These are phyloP conservation scores for Fusarium albidum DNA, from an alignment of 2,329 filamentous ascomycete species.

Conservation along the genomic window DNA sequence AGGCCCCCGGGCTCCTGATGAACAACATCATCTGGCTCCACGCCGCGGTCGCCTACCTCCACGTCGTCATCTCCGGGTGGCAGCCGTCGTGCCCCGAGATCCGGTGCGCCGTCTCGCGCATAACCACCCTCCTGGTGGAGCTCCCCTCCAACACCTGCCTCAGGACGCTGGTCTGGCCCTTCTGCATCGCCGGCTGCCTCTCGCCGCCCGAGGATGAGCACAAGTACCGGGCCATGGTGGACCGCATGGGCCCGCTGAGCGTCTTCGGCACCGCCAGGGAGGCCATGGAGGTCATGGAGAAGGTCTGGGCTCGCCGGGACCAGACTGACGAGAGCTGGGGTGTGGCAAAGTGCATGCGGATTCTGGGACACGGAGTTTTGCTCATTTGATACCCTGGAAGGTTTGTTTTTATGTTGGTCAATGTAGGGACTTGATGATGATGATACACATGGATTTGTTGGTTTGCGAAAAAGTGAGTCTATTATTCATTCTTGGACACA, in stretches of 20 bases:
- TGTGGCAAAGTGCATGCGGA: conserved; percentile 52
- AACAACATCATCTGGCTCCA: conserved; percentile 57
- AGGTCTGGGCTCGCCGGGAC: conserved; percentile 52
- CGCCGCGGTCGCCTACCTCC: conserved; percentile 56
- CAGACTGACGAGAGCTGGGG: conserved; percentile 55
- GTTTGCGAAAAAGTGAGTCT: neutral
- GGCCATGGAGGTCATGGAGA: conserved; percentile 55
- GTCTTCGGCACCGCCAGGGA: conserved; percentile 56
- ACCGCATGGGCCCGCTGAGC: conserved; percentile 51
- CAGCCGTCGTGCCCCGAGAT: conserved; percentile 56
- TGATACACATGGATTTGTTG: too few species aligned
- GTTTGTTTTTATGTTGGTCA: neutral
- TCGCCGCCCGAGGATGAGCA: conserved; percentile 50
- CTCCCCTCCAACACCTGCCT: conserved; percentile 44
- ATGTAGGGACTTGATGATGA: neutral
- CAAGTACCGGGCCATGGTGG: conserved; percentile 52
- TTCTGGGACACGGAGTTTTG: conserved; percentile 50
- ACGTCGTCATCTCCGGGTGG: conserved; percentile 60
- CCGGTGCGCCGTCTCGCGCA: conserved; percentile 42
- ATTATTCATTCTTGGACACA: neutral
- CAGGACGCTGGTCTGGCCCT: conserved; percentile 50
- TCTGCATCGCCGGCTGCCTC: conserved; percentile 53
- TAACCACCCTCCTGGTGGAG: conserved; percentile 46
- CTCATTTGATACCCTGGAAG: conserved; percentile 45
- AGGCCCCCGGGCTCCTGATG: conserved; percentile 35